Evolutionary conservation across 257 asterid genomes (phyloP).

Genomic region (Fraxinus quadrangulata): DNA sequence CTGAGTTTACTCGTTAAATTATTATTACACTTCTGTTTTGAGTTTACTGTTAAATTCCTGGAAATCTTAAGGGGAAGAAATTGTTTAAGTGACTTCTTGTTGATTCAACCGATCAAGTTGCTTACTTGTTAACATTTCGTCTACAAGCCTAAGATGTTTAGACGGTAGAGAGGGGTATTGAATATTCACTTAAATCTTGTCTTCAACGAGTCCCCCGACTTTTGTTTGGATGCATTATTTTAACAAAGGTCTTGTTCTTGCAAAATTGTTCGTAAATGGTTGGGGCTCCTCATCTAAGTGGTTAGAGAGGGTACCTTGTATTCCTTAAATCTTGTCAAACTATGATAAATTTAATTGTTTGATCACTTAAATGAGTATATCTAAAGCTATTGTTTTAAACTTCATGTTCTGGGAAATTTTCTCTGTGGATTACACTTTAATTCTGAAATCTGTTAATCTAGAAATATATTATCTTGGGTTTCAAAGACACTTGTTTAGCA

Average conservation of each 20-base stretch:
- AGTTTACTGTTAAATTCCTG: background rate
- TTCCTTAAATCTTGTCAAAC: background rate
- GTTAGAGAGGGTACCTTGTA: background rate
- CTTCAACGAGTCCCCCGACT: background rate
- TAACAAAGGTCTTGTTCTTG: background rate
- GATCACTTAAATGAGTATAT: background rate
- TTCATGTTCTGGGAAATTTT: background rate
- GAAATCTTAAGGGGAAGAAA: background rate
- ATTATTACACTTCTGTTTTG: background rate
- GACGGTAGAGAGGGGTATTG: background rate
- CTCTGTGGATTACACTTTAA: background rate
- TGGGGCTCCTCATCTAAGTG: background rate
- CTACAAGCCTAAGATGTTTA: background rate
- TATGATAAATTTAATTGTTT: background rate
- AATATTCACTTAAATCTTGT: background rate
- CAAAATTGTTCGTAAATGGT: background rate
- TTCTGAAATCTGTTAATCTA: background rate
- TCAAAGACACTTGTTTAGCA: background rate
- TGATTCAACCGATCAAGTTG: background rate
- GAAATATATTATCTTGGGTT: background rate
- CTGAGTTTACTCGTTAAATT: background rate
- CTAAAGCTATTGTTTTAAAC: background rate
- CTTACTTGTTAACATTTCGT: background rate
- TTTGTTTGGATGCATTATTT: too few relatives aligned
- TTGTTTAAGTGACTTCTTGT: background rate